Base-by-base conservation (phyloP, 2,329 filamentous ascomycete species). In the Botryosphaeria agaves region DNA sequence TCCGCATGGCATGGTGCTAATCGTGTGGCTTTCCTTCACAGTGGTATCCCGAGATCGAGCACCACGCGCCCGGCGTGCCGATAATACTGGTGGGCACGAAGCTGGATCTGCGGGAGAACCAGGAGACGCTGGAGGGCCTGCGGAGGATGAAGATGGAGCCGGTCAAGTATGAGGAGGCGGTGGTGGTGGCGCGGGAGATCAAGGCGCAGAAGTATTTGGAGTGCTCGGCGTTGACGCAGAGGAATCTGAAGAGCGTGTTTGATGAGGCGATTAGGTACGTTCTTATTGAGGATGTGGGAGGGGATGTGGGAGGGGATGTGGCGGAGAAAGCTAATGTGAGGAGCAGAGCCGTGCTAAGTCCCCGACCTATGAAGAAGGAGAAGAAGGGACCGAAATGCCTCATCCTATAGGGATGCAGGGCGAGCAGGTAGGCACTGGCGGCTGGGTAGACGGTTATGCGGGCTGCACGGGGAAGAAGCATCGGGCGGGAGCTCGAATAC, bases 31-130 rank as follows among this genome's bases (percentile, higher is more conserved):
- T n/a, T n/a, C n/a, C n/a, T n/a, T n/a, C 11, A n/a, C 38, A 95
- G 84, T 95, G 87, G 87, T 87, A 78, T 57, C 87, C 89, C 34
- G 87, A 98, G 56, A 95, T 95, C 50, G 83, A 91, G 47, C 87
- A 95, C 48, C 87, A 95, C 55, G 87, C 87, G 15, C 89, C 87
- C 20, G 81, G 80, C 51, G 85, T 94, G 32, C 87, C 87, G 35
- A 93, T 95, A 56, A 93, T 95, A 50, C 72, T 95, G 30, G 89
- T 95, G 44, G 87, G 87, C 42, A 95, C 87, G 46, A 95, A 95
- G 69, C 72, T 95, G 36, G 87, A 95, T 64, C 64, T 95, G 53
- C 72, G 87, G 56, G 87, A 95, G 52, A 85, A 95, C 52, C 72
- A 73, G 36, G 69, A 69, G 29, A 93, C 84, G 15, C 66, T 80